Conservation (phyloP, 2,329 filamentous ascomycete genomes). For the Fusarium continuum region DNA sequence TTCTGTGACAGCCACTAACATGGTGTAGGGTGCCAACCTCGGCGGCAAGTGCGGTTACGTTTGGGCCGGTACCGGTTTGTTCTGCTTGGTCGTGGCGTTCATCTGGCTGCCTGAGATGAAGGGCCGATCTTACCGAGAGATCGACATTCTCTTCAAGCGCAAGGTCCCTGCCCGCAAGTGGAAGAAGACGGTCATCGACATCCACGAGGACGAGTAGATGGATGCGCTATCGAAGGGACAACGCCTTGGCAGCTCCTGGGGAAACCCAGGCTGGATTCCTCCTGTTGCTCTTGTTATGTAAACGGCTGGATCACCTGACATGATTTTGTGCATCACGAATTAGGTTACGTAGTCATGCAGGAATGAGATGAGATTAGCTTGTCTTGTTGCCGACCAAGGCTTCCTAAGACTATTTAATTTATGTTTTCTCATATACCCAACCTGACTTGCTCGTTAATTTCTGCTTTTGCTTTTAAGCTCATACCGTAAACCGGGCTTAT, state of each 20-base stretch:
- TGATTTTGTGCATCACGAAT: not conserved
- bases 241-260: not conserved
- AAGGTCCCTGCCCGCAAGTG: conserved; percentile 62
- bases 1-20: conserved; percentile 39
- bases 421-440: too few relatives aligned
- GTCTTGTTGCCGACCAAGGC: not conserved
- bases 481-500: too few relatives aligned
- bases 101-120: conserved; percentile 66
- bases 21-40: conserved; percentile 52
- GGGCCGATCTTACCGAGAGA: conserved; percentile 66
- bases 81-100: conserved; percentile 62
- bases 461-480: too few relatives aligned
- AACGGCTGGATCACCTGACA: conserved; percentile 1
- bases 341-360: not conserved
- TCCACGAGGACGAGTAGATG: conserved; percentile 69
- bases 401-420: conserved; percentile 9
- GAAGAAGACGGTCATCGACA: conserved; percentile 64
- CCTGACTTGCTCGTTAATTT: too few relatives aligned
- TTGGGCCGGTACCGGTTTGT: conserved; percentile 65
- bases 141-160: conserved; percentile 68
- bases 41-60: conserved; percentile 67
- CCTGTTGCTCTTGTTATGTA: not conserved
- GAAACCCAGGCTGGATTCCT: not conserved
- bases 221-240: not conserved
- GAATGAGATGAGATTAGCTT: not conserved